Evolutionary conservation across 73 alveolate species (phyloP).

Genomic region (Breviolum minutum): DNA sequence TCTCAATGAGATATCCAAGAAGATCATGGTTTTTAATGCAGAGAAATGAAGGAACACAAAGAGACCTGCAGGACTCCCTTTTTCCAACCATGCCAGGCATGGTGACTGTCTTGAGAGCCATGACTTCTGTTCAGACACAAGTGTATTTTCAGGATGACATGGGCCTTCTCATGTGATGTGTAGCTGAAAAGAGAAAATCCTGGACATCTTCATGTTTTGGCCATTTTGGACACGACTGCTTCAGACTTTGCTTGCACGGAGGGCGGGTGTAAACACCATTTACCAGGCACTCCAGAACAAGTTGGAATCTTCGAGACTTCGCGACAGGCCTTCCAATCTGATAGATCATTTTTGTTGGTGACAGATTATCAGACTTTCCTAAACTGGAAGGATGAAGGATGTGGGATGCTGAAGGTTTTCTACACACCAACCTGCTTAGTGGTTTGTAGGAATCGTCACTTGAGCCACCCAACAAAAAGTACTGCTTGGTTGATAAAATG

Average conservation of each 20-base stretch:
- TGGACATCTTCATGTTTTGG: background rate
- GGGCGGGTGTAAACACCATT: background rate
- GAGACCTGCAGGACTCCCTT: conserved; percentile 53
- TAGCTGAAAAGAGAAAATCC: background rate
- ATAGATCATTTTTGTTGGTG: background rate
- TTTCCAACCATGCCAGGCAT: conserved; percentile 73
- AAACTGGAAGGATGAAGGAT: too few species aligned
- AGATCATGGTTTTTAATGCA: too few species aligned
- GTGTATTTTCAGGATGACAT: background rate
- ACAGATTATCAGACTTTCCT: too few species aligned
- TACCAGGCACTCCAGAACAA: conserved; percentile 56
- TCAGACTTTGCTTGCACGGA: background rate
- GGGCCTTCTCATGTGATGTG: background rate
- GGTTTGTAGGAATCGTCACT: too few species aligned
- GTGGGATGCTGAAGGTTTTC: too few species aligned
- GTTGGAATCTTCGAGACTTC: conserved; percentile 23
- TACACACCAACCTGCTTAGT: too few species aligned
- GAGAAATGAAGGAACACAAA: too few species aligned
- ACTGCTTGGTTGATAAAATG: too few species aligned
- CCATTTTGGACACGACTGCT: background rate
- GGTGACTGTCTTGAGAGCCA: background rate
- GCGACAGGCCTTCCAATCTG: conserved; percentile 7
- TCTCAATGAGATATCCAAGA: too few species aligned
- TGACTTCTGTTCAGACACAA: background rate
- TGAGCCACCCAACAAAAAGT: too few species aligned